Evolutionary conservation across 345 rosid genomes (phyloP), one percentile per base, ranked within the genome.

Genomic region (Boechera stricta): DNA sequence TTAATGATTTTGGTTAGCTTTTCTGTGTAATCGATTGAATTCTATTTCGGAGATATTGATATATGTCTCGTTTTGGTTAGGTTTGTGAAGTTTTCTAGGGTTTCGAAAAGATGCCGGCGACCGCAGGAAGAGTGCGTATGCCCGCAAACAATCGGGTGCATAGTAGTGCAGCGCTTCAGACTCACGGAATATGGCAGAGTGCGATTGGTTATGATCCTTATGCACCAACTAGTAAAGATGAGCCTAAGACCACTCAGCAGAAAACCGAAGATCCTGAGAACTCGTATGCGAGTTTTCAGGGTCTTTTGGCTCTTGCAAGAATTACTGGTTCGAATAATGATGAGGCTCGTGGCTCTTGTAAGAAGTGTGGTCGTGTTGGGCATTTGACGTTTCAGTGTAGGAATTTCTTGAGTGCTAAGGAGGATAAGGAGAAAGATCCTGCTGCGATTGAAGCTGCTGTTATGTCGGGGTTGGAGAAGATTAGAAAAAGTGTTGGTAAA

Each of bases 51-150:
- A 31, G 65, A 24, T 16, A 15, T 61, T 61, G 75, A 52, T 53
- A 21, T 45, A 2, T 35, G 18, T 28, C 13, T 42, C n/a, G 5
- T 60, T 41, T 47, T 63, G 49, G n/a, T 36, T 67, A 73, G 11
- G 41, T 38, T 69, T 67, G 69, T 53, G 74, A 42, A 10, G 13
- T 24, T 45, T 48, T 35, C 35, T 79, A 79, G 41, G 55, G 67
- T 13, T 73, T 21, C 11, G 75, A 52, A 36, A 92, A 84, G 90
- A 95, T 95, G 98, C 99, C 98, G 84, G 99, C 99, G 33, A 95
- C 98, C 1, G 98, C 99, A n/a, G 99, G 99, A 10, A 84, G 99
- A 82, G 99, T 95, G 79, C 99, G 99, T 72, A 95, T 95, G 97
- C 99, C 98, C 7, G 99, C 98, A 45, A 92, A 95, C 90, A 95